Evolutionary conservation across 164 flowering plant genomes (phyloP).

Genomic region (Vitis labrusca): DNA sequence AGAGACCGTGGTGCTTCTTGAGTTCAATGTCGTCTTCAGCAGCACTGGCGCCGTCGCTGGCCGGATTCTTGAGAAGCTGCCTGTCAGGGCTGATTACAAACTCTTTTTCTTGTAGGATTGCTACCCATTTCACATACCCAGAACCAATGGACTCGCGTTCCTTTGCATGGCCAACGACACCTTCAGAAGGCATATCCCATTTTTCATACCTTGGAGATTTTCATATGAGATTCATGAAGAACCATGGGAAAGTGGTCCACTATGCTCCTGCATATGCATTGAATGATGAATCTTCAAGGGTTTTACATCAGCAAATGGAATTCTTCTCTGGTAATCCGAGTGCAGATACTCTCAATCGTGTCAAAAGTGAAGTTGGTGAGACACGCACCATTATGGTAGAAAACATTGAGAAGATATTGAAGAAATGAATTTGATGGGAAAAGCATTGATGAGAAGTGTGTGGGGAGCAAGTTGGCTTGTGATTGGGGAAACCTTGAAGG

Average conservation of each 20-base stretch:
- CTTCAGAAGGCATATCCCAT: slow-evolving; percentile 93
- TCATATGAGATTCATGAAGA: slow-evolving; percentile 97
- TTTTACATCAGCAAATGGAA: slow-evolving; percentile 98
- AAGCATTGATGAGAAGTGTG: too few relatives aligned
- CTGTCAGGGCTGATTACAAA: slow-evolving; percentile 62
- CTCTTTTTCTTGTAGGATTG: slow-evolving; percentile 96
- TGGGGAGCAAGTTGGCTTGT: too few relatives aligned
- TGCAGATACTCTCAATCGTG: slow-evolving; percentile 87
- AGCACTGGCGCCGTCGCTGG: slow-evolving; percentile 84
- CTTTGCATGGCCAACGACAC: slow-evolving; percentile 97
- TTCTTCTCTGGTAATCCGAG: slow-evolving; percentile 89
- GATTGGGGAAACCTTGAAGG: too few relatives aligned
- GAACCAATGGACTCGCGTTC: slow-evolving; percentile 75
- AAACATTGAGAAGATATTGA: slow-evolving; percentile 91
- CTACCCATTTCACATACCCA: slow-evolving; percentile 81
- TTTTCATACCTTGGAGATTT: slow-evolving; percentile 90
- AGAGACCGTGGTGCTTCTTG: slow-evolving; percentile 81
- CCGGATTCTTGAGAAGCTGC: slow-evolving; percentile 81
- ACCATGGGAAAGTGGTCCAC: slow-evolving; percentile 81
- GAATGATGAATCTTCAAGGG: slow-evolving; percentile 98
- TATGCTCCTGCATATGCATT: slow-evolving; percentile 94
- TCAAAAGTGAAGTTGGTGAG: slow-evolving; percentile 95
- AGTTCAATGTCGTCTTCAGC: slow-evolving; percentile 92
- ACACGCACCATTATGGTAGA: slow-evolving; percentile 95
- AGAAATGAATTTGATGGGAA: slow-evolving; percentile 18